Base-by-base conservation (phyloP, 2,329 filamentous ascomycete genomes). In the Talaromyces verruculosus region DNA sequence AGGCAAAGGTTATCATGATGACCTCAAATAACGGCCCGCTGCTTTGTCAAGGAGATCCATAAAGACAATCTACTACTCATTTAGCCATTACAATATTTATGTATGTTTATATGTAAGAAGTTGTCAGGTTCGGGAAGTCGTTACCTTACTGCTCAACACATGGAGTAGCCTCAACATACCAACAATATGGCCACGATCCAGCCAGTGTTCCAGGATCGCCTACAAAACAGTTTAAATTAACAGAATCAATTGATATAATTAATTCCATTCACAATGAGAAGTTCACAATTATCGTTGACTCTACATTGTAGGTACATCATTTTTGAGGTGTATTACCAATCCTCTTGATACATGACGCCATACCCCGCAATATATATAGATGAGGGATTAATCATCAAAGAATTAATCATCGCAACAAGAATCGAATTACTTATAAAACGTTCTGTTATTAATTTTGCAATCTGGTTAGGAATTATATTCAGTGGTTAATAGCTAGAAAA, bases 1-100 rank as follows among this genome's bases (percentile, higher is more conserved):
- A 61, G 58, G 58, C 39, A 61, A 61, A 17, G 8, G 15, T 3
- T 47, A 61, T 35, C 41, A 61, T 47, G 58, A 61, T 47, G 39
- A 61, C 41, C 58, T 61, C 58, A 61, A 33, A 33, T 5, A 33
- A 33, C 15, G 15, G 28, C 15, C 17, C 13, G 33, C 49, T 53
- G 6, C 22, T 28, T 49, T 28, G 5, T 5, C 25, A n/a, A 53
- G 25, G n/a, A 11, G 15, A 28, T n/a, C 10, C 5, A 15, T 25
- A 49, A 15, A 53, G 49, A 30, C 47, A 51, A 28, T 28, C 1
- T 2, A 51, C 19, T 28, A 8, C 7, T 30, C 5, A 28, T 10
- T 51, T 8, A 15, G 5, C 19, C 19, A 25, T 47, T 17, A 17
- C 13, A 51, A 17, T 51, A 1, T 1, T 28, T 13, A 10, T 15